phyloP scores from a whole-genome alignment of 73 alveolate species.

The Diophrys appendiculata region DNA sequence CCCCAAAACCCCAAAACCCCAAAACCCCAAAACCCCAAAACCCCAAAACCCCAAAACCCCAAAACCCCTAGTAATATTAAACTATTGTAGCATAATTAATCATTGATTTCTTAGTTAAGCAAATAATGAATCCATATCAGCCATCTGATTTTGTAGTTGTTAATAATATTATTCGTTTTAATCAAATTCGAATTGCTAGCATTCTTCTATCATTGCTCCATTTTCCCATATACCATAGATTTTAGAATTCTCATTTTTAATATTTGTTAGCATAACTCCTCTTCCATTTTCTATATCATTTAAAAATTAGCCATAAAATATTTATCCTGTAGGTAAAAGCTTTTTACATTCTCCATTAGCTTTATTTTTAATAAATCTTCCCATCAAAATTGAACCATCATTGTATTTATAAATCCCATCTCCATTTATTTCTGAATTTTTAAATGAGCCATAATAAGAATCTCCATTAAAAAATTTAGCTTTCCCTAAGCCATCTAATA shows the following conservation, averaged over 20 bases:
- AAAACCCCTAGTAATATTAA: no score
- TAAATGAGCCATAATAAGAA: constrained; percentile 4
- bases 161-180: neutral
- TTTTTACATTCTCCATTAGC: constrained; percentile 4
- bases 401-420: neutral
- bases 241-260: neutral
- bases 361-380: neutral
- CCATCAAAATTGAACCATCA: constrained; percentile 6
- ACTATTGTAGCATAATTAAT: no score
- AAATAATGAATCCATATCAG: neutral
- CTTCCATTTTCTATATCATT: constrained; percentile 6
- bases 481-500: neutral
- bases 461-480: constrained; percentile 8
- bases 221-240: constrained; percentile 7
- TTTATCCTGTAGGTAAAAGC: neutral
- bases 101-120: no score
- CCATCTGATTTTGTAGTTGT: neutral
- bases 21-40: no score
- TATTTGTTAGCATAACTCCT: neutral
- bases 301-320: constrained; percentile 2
- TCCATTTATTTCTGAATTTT: constrained; percentile 2
- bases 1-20: no score
- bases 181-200: neutral
- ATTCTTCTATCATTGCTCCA: neutral
- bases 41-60: no score